Conservation (phyloP, 2,329 filamentous ascomycete genomes). For the Penicillium sp. region DNA sequence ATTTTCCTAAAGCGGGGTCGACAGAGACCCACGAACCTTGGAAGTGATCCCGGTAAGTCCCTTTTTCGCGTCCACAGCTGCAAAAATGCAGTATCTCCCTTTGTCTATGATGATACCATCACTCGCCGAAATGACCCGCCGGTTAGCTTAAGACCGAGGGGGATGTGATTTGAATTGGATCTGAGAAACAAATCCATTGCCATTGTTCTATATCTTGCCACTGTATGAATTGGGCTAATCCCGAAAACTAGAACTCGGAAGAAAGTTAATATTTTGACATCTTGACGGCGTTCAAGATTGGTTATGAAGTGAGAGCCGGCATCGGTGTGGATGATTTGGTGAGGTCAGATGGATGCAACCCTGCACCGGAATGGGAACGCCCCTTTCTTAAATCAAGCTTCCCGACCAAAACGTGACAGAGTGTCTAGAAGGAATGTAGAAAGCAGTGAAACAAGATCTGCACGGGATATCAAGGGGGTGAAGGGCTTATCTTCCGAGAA, state of each 20-base stretch:
- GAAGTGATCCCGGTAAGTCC: no score
- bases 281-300: no score
- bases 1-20: no score
- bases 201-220: background rate
- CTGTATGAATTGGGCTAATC: background rate
- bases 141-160: slow-evolving; percentile 7
- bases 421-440: background rate
- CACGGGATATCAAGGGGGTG: background rate
- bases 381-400: background rate
- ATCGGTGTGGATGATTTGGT: background rate
- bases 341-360: slow-evolving; percentile 11
- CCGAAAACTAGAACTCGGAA: background rate
- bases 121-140: slow-evolving; percentile 16
- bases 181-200: background rate
- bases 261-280: background rate
- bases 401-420: background rate
- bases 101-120: slow-evolving; percentile 15
- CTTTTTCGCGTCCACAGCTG: background rate
- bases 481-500: background rate
- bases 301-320: no score
- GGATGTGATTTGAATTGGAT: slow-evolving; percentile 9
- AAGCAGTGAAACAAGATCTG: background rate
- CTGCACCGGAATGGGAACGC: background rate
- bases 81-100: background rate
- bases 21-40: no score